These are phyloP conservation scores for Cucumis variabilis DNA, from an alignment of 331 rosid species.

Conservation along the genomic window DNA sequence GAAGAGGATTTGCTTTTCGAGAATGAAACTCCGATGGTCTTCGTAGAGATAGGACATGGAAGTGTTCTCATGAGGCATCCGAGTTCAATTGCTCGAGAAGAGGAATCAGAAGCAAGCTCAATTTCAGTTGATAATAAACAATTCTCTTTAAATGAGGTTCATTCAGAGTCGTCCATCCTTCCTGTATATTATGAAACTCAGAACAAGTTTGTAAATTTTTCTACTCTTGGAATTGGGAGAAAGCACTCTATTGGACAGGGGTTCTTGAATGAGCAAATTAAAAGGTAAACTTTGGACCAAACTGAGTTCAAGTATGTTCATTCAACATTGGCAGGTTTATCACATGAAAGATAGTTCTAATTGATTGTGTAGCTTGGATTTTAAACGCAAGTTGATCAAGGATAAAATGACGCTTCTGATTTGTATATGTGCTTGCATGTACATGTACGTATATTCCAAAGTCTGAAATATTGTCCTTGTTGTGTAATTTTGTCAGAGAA, in stretches of 20 bases:
- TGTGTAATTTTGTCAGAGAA: not conserved
- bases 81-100: slow-evolving; percentile 81
- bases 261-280: slow-evolving; percentile 61
- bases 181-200: slow-evolving; percentile 43
- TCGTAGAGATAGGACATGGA: slow-evolving; percentile 99
- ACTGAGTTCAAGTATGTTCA: not conserved
- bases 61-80: slow-evolving; percentile 97
- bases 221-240: slow-evolving; percentile 53
- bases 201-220: slow-evolving; percentile 42
- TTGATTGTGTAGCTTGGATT: not conserved
- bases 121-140: slow-evolving; percentile 86
- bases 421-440: not conserved
- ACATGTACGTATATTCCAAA: not conserved
- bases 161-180: slow-evolving; percentile 62
- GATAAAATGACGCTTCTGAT: not conserved
- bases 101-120: slow-evolving; percentile 99
- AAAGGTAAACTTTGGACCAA: slow-evolving; percentile 53
- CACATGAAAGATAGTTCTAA: not conserved
- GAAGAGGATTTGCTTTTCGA: slow-evolving; percentile 93
- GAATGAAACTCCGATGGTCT: slow-evolving; percentile 94
- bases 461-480: not conserved
- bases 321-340: not conserved
- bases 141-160: slow-evolving; percentile 59
- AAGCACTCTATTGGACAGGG: slow-evolving; percentile 53
- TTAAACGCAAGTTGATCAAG: not conserved